Conservation (phyloP, 305 asterid genomes). For the Vinca major region DNA sequence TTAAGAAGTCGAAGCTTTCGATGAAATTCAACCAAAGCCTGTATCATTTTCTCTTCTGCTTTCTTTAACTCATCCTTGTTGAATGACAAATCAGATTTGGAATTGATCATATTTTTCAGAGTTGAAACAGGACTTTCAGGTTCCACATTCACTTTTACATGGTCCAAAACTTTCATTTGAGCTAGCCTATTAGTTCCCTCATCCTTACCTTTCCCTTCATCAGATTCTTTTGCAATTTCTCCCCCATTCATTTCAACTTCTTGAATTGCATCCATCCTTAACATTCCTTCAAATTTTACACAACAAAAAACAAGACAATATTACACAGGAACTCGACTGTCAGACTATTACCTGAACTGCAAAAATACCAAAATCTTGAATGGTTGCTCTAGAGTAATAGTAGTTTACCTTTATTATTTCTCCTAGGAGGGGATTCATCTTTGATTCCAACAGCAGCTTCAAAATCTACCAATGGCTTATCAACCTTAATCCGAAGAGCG, state of each 20-base stretch:
- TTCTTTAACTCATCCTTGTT: slow-evolving; percentile 53
- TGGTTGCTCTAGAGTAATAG: background rate
- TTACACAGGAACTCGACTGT: too few species aligned
- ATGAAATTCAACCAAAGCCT: slow-evolving; percentile 56
- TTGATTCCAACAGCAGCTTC: background rate
- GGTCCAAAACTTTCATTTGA: slow-evolving; percentile 49
- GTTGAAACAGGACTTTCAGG: slow-evolving; percentile 68
- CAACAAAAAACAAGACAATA: background rate
- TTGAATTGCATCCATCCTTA: slow-evolving; percentile 42
- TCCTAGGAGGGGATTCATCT: slow-evolving; percentile 17
- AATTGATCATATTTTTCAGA: slow-evolving; percentile 37
- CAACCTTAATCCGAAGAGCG: slow-evolving; percentile 62
- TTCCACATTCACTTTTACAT: slow-evolving; percentile 53
- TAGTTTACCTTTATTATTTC: slow-evolving; percentile 37
- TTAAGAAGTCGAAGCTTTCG: slow-evolving; percentile 60
- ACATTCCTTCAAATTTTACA: slow-evolving; percentile 25
- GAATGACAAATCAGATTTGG: slow-evolving; percentile 38
- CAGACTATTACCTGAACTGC: background rate
- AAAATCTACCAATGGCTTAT: slow-evolving; percentile 32
- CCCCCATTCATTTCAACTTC: slow-evolving; percentile 56
- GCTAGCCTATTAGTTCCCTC: slow-evolving; percentile 31
- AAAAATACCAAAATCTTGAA: background rate
- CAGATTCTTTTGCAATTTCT: slow-evolving; percentile 15
- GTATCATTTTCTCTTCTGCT: slow-evolving; percentile 49
- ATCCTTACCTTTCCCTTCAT: slow-evolving; percentile 4